These are phyloP conservation scores for Metahyphopichia silvanorum DNA, from an alignment of 805 yeast species.

Conservation along the genomic window DNA sequence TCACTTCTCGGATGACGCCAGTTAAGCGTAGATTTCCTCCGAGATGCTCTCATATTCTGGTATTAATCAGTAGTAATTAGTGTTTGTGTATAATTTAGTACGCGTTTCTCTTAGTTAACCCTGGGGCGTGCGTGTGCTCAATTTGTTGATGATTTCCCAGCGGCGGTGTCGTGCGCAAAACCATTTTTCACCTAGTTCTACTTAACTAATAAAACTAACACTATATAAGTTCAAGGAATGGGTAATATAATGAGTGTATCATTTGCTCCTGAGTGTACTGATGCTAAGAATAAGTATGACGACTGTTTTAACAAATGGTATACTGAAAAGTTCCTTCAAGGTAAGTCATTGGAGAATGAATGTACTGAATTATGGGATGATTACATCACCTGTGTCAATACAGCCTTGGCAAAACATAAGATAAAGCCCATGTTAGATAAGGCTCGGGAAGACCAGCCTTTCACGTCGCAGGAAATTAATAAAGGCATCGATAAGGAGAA, in stretches of 20 bases:
- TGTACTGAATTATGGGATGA: constrained; percentile 87
- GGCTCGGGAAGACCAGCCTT: constrained; percentile 88
- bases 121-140: too few species aligned
- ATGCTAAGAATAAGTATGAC: constrained; percentile 80
- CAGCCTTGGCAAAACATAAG: constrained; percentile 65
- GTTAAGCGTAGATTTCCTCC: constrained; percentile 24
- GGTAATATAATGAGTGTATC: constrained; percentile 57
- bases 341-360: constrained; percentile 65
- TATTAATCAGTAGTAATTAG: too few species aligned
- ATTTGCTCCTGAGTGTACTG: constrained; percentile 96
- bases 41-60: constrained; percentile 25
- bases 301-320: constrained; percentile 95
- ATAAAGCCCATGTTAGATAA: constrained; percentile 82
- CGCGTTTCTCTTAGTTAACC: too few species aligned
- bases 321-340: constrained; percentile 72
- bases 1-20: constrained; percentile 5
- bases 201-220: too few species aligned
- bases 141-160: too few species aligned
- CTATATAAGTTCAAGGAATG: too few species aligned
- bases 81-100: background rate
- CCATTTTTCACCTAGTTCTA: too few species aligned
- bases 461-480: constrained; percentile 36
- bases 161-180: too few species aligned
- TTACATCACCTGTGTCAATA: constrained; percentile 84
- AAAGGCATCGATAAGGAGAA: constrained; percentile 9